These are phyloP conservation scores for Orbilia ellipsospora DNA, from an alignment of 2,329 filamentous ascomycete genomes.

Conservation along the genomic window DNA sequence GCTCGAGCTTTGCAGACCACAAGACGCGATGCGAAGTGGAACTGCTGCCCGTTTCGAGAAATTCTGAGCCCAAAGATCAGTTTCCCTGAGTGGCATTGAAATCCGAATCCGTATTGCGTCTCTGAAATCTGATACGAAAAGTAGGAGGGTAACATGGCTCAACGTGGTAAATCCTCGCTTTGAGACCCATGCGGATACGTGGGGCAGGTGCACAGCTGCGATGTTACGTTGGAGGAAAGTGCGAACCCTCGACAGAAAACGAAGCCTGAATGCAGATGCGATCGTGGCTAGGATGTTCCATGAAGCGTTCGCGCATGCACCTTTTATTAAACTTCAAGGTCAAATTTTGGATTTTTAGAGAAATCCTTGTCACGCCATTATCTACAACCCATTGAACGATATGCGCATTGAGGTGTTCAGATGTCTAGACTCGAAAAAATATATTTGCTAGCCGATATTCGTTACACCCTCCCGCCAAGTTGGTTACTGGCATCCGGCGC, in stretches of 20 bases:
- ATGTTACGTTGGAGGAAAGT: conserved; percentile 51
- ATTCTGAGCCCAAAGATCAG: too few species aligned
- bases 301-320: conserved; percentile 16
- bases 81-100: background rate
- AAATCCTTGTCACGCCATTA: conserved; percentile 8
- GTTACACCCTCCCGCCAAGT: conserved; percentile 5
- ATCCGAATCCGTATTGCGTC: background rate
- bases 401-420: too few species aligned
- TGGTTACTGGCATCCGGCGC: background rate
- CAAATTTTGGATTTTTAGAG: conserved; percentile 8
- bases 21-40: too few species aligned
- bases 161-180: conserved; percentile 27
- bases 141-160: conserved; percentile 15
- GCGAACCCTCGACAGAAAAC: conserved; percentile 25
- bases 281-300: conserved; percentile 35
- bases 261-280: conserved; percentile 16
- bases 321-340: conserved; percentile 3
- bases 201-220: conserved; percentile 33
- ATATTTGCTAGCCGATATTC: conserved; percentile 8
- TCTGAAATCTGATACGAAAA: conserved; percentile 7
- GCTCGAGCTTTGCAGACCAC: too few species aligned
- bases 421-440: too few species aligned
- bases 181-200: conserved; percentile 6
- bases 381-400: conserved; percentile 3
- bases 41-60: too few species aligned